Evolutionary conservation across 2,329 filamentous ascomycete species (phyloP), one percentile per base, ranked within the genome.

Genomic region (Cryphonectria parasitica): DNA sequence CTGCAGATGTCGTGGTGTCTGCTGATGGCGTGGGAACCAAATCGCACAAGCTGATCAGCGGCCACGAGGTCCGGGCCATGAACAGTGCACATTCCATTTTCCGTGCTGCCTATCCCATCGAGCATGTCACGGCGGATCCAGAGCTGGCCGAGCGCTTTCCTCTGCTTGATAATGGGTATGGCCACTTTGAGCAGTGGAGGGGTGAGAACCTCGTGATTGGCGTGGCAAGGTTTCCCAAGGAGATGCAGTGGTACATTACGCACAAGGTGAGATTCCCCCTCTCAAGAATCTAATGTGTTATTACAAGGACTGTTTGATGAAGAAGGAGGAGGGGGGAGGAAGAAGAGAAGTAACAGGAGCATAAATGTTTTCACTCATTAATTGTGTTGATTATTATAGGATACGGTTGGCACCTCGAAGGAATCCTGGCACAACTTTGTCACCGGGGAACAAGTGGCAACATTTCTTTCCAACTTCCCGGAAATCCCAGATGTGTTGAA

Each of bases 181-280:
- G 83, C 79, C 87, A 60, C 85, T 84, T 4, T 83, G 82, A 13
- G 84, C 87, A 72, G 82, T 86, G 43, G 84, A 86, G 75, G 85
- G 56, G 54, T 1, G 17, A 71, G 11, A 54, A 69, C 85, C 75
- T 82, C 87, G 43, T 83, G 82, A 8, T 86, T 84, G n/a, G 83
- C 82, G 1, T 82, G 86, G 70, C 87, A 86, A 75, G 80, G 10
- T 5, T 17, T 19, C 31, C 45, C 3, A 66, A 52, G 22, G 34
- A 34, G 7, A 66, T 71, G 1, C 61, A 71, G 31, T 71, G 69
- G 69, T 54, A 54, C 36, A 58, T 69, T 1, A 63, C 64, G 41
- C 69, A 71, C 34, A 56, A 65, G 64, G 69, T 71, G 56, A 69
- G 66, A 19, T 1, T 0, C 15, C 17, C n/a, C 31, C 5, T 19